Base-by-base conservation (phyloP, 805 yeast genomes). In the Saccharomyces paradoxus region DNA sequence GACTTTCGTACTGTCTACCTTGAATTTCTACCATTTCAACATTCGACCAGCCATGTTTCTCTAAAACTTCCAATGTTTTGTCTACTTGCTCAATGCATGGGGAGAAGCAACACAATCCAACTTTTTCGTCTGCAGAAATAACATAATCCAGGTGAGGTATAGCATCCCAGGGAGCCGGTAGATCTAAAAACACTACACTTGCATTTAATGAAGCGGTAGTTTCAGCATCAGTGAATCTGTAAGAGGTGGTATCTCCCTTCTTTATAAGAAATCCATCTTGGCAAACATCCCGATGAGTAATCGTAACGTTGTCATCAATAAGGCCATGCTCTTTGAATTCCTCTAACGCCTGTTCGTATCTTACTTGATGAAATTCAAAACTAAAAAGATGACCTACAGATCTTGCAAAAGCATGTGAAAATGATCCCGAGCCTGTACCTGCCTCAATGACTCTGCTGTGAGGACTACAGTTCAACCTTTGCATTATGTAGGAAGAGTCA, bases 1-100 rank as follows among this genome's bases (percentile, higher is more conserved):
- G 83, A 13, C 95, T 88, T 68, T 91, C 98, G 87, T 89, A 92
- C 60, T 87, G 80, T 61, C 80, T 82, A 7, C 91, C 89, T 46
- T 86, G 84, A 50, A 90, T 84, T 66, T 92, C 98, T 2, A 92
- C 95, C 91, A 89, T 87, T 70, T 94, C 96, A 24, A 94, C 83
- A 17, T 81, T 78, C 4, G 80, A 77, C 96, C 97, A 94, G 0
- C 96, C 96, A 47, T 83, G 68, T 32, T 75, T 78, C 60, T 85
- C 83, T 55, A 94, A 73, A 0, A 87, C 85, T 59, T 81, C 85
- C 12, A 92, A 82, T 0, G 98, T 88, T 66, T 87, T 85, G 55
- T 86, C 86, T 3, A 94, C 99, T 73, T 94, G 99, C 71, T 94
- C 99, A 50, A 94, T 87, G 71, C 99, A 94, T 9, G 99, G 99